These are phyloP conservation scores for Dryas alaskensis DNA, from an alignment of 306 rosid genomes.

Conservation along the genomic window DNA sequence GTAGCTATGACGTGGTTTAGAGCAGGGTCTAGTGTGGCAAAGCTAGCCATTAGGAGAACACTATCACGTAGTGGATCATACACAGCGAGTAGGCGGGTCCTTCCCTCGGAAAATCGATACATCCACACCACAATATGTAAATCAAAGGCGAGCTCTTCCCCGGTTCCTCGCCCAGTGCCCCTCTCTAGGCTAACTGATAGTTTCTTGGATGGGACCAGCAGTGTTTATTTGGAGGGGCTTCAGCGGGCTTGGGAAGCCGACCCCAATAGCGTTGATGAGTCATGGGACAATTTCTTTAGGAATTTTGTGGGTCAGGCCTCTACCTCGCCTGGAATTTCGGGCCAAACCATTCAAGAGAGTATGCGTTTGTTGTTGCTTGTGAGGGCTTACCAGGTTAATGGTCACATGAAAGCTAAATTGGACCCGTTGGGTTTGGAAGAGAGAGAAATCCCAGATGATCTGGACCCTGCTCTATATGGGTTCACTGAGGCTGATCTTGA, in stretches of 20 bases:
- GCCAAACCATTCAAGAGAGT: conserved; percentile 97
- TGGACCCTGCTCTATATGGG: conserved; percentile 87
- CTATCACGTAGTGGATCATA: conserved; percentile 56
- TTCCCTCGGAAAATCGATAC: conserved; percentile 49
- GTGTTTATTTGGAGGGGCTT: conserved; percentile 92
- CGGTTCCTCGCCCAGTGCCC: conserved; percentile 83
- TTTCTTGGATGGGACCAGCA: conserved; percentile 92
- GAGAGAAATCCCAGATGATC: conserved; percentile 62
- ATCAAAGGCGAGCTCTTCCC: conserved; percentile 65
- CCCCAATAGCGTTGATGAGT: conserved; percentile 91
- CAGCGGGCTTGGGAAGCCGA: conserved; percentile 99
- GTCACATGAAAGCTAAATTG: conserved; percentile 87
- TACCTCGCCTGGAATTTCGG: conserved; percentile 87
- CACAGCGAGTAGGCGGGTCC: conserved; percentile 49
- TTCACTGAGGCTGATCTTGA: conserved; percentile 94
- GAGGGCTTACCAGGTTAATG: conserved; percentile 94
- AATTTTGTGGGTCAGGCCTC: conserved; percentile 88
- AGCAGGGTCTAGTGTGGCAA: conserved; percentile 70
- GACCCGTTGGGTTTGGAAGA: conserved; percentile 78
- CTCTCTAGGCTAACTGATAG: conserved; percentile 87
- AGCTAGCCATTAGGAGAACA: conserved; percentile 58
- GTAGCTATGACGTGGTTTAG: conserved; percentile 82
- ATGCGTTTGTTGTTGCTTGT: conserved; percentile 85
- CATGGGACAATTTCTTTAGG: conserved; percentile 95
- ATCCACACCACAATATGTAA: conserved; percentile 60